A percentile compares a stretch with the other conserved stretches of the same genome.
phyloP scores from a whole-genome alignment of 2,329 filamentous ascomycete genomes.

The Paraphaeosphaeria sporulosa region DNA sequence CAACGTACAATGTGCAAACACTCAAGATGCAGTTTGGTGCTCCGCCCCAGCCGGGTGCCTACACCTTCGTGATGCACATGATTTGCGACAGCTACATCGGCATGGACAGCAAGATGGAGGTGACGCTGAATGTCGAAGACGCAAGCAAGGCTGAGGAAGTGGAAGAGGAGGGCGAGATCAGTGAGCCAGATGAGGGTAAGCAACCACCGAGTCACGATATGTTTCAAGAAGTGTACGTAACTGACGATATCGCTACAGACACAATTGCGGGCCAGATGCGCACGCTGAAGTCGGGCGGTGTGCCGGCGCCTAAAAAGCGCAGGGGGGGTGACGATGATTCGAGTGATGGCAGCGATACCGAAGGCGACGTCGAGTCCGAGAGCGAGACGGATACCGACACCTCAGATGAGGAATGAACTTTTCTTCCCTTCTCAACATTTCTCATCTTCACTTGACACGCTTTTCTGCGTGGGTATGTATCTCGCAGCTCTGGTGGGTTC shows the following conservation, averaged over 20 bases:
- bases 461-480: not conserved
- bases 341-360: slow-evolving; percentile 67
- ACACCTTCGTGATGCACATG: slow-evolving; percentile 93
- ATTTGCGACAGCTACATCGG: slow-evolving; percentile 95
- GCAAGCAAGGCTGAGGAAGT: slow-evolving; percentile 83
- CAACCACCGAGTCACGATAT: slow-evolving; percentile 22
- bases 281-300: slow-evolving; percentile 75
- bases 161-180: slow-evolving; percentile 90
- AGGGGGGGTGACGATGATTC: slow-evolving; percentile 67
- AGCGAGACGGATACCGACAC: slow-evolving; percentile 59
- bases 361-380: slow-evolving; percentile 65
- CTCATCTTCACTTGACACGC: not conserved
- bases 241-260: slow-evolving; percentile 62
- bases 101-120: slow-evolving; percentile 90
- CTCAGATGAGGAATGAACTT: slow-evolving; percentile 48
- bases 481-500: not conserved
- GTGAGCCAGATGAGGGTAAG: slow-evolving; percentile 96
- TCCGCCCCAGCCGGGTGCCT: slow-evolving; percentile 88
- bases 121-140: slow-evolving; percentile 88
- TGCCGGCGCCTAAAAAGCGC: slow-evolving; percentile 64
- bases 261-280: slow-evolving; percentile 91
- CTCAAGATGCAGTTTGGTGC: slow-evolving; percentile 97
- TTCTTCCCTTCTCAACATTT: not conserved
- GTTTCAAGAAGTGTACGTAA: slow-evolving; percentile 13
- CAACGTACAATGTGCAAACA: slow-evolving; percentile 94